Conservation (phyloP, 2,329 filamentous ascomycete species). For the Paracorniculantispora psalliotae region DNA sequence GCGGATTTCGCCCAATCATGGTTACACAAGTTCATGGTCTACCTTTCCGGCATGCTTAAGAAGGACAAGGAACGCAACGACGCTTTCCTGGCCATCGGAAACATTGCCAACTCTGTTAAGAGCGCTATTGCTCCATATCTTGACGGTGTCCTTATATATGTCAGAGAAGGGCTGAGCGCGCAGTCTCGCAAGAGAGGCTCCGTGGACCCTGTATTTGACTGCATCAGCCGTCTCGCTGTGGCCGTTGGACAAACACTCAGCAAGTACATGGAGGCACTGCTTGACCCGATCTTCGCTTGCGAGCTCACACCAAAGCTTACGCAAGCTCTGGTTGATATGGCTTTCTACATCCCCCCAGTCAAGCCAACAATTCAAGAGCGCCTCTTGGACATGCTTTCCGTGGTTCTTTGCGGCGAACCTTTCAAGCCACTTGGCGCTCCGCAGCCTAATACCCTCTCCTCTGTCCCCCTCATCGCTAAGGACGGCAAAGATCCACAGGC, state of each 20-base stretch:
- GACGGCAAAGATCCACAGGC: slow-evolving; percentile 80
- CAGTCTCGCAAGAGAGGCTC: slow-evolving; percentile 64
- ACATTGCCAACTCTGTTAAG: slow-evolving; percentile 93
- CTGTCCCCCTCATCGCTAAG: slow-evolving; percentile 77
- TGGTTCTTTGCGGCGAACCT: slow-evolving; percentile 85
- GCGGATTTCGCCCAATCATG: slow-evolving; percentile 83
- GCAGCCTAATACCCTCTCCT: slow-evolving; percentile 70
- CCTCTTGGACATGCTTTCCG: slow-evolving; percentile 87
- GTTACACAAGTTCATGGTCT: slow-evolving; percentile 95
- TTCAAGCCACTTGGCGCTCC: slow-evolving; percentile 92
- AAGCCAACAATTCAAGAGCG: slow-evolving; percentile 91
- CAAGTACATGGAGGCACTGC: slow-evolving; percentile 94
- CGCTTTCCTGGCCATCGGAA: slow-evolving; percentile 91
- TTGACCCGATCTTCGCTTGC: slow-evolving; percentile 96
- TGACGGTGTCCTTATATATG: slow-evolving; percentile 88
- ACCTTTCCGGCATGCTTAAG: slow-evolving; percentile 88
- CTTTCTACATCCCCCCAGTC: slow-evolving; percentile 94
- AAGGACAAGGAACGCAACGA: slow-evolving; percentile 92
- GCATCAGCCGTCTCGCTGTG: slow-evolving; percentile 91
- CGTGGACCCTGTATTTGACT: slow-evolving; percentile 85
- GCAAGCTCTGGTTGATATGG: slow-evolving; percentile 95
- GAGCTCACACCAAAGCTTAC: slow-evolving; percentile 90
- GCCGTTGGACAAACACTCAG: slow-evolving; percentile 94
- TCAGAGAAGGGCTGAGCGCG: slow-evolving; percentile 81
- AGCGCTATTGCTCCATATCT: slow-evolving; percentile 93